Evolutionary conservation across 768 basidiomycete species (phyloP).

Genomic region (Boletus sensibilis): DNA sequence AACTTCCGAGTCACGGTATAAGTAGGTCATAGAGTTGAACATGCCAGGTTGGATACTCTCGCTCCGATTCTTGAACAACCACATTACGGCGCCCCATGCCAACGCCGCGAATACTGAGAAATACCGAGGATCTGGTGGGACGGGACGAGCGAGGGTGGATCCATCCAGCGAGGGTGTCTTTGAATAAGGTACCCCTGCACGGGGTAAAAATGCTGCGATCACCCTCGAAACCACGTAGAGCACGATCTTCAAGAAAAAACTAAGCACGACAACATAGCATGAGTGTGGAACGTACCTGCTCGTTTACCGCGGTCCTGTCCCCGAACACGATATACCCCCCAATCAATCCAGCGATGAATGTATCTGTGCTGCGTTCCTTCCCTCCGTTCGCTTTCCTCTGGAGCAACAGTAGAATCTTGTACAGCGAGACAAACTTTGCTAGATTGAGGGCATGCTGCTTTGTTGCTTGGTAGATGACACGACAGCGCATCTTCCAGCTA

Average conservation of each 20-base stretch:
- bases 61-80: conserved; percentile 81
- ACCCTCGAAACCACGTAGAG: conserved; percentile 94
- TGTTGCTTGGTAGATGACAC: conserved; percentile 77
- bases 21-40: conserved; percentile 94
- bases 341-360: conserved; percentile 88
- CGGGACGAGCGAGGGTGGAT: conserved; percentile 52
- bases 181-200: conserved; percentile 58
- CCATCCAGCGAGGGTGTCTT: conserved; percentile 41
- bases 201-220: conserved; percentile 87
- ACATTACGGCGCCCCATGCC: conserved; percentile 97
- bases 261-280: conserved; percentile 6
- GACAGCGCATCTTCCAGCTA: conserved; percentile 72
- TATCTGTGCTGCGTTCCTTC: conserved; percentile 78
- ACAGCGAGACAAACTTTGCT: conserved; percentile 90
- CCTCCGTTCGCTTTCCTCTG: conserved; percentile 82
- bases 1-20: conserved; percentile 89
- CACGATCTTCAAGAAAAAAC: conserved; percentile 66
- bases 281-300: conserved; percentile 62
- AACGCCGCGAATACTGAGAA: conserved; percentile 88
- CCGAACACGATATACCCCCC: conserved; percentile 92
- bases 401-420: conserved; percentile 81
- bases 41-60: conserved; percentile 96
- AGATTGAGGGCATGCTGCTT: conserved; percentile 90
- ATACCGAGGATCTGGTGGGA: conserved; percentile 81
- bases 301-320: conserved; percentile 83